Evolutionary conservation across 2,329 filamentous ascomycete genomes (phyloP), one percentile per base, ranked within the genome.

Genomic region (Aphanoascus verrucosus): DNA sequence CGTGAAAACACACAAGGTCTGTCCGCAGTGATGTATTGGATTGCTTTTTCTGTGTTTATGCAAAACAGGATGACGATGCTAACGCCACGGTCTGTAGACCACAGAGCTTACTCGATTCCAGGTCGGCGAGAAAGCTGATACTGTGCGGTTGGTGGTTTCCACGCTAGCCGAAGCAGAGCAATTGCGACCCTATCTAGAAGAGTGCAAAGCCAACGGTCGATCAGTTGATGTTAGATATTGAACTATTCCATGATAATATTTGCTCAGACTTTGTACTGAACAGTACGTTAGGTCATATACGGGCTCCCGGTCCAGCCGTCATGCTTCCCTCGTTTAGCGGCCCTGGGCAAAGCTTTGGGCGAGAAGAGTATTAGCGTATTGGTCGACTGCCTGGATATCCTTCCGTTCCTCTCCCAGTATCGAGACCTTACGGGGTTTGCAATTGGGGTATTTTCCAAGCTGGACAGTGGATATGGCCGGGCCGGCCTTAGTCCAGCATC

Each of bases 1-100:
- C 65, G 80, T 90, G 57, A 91, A 90, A 70, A 88, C 85, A 37
- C 86, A 91, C 67, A 91, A 91, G 57, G 57, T 59, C 31, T 40
- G 48, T 45, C 9, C 37, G 23, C 11, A 28, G 12, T 12, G 28
- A 5, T n/a, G 43, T 48, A 42, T 5, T 19, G 2, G 12, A 20
- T 23, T 17, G 9, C 32, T 14, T 47, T 43, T 23, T 15, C 23
- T 19, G 34, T 34, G 1, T 32, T 31, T 3, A 3, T 14, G 8
- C 14, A 35, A 35, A 6, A 12, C 32, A 35, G 6, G 32, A 20
- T 52, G 35, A 31, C 12, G 23, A 23, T 31, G 48, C 55, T 57
- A 28, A 57, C 32, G 2, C 5, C n/a, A 31, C 23, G 6, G 17
- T 17, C 14, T 34, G n/a, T n/a, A 61, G 74, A 88, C 85, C 1